Evolutionary conservation across 83 land plant genomes (phyloP), one percentile per base, ranked within the genome.

Genomic region (Picea abies): DNA sequence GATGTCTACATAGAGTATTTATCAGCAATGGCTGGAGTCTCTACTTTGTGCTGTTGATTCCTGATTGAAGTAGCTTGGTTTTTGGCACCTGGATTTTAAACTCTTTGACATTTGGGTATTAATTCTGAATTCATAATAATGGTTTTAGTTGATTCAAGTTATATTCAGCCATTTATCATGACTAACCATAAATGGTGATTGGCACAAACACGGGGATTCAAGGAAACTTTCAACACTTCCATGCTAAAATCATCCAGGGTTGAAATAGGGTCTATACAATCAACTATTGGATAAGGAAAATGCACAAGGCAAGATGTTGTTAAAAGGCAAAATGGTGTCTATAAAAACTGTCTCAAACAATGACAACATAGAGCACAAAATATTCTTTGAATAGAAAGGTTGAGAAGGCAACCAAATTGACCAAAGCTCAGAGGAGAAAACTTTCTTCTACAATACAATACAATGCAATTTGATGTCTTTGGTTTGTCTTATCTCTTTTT

Each of bases 71-170:
- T 92, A 92, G 63, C 85, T 92, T 1, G 75, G 88, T 49, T 89
- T 92, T 69, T 86, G 84, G 60, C 96, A 94, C 81, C 95, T 90
- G 76, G 96, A 94, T 84, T 94, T 89, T 82, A 80, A 85, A 29
- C 91, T 86, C 82, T 94, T 94, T 56, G 3, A 29, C 29, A 29
- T 29, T 29, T 29, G 35, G 35, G 35, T 35, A 35, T 35, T 52
- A 52, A 52, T 52, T 52, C 58, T 52, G 14, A 10, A 10, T 11
- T 52, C 14, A 52, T 11, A 52, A 0, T 1, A 52, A 10, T 52
- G 0, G 58, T 11, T 52, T 52, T 9, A 35, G 12, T 11, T 11
- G 0, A 52, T 52, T 52, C 58, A 52, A 52, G 58, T 11, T 52
- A 52, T 11, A 11, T 11, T 52, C 58, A 52, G 0, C 58, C 14